Evolutionary conservation across 768 basidiomycete species (phyloP).

Genomic region (Serendipita vermifera): DNA sequence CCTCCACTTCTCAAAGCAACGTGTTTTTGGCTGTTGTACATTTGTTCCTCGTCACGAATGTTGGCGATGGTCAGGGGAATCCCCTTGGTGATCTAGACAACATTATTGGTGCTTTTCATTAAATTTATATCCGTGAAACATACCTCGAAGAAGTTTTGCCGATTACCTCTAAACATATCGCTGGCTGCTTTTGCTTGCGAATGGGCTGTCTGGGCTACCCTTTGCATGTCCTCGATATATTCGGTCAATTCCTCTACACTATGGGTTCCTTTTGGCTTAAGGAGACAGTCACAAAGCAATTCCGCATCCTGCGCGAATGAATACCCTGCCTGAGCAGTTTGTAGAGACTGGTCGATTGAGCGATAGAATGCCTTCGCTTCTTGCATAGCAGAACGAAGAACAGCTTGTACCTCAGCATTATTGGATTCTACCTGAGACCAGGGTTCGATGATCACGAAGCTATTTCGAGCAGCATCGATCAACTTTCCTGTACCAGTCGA

Average conservation of each 20-base stretch:
- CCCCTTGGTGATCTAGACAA: neutral
- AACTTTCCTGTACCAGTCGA: no score
- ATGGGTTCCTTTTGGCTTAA: neutral
- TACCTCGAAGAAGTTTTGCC: neutral
- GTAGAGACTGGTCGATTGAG: neutral
- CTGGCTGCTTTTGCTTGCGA: neutral
- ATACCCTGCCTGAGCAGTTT: neutral
- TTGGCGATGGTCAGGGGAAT: neutral
- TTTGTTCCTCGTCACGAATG: neutral
- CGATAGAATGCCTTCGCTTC: neutral
- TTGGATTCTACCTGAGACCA: no score
- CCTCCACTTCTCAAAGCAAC: neutral
- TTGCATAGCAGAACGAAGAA: neutral
- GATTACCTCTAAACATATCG: neutral
- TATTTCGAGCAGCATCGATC: no score
- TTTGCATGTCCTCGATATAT: neutral
- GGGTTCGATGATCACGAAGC: no score
- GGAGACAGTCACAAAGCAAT: neutral
- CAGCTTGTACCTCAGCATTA: neutral
- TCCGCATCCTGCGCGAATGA: neutral
- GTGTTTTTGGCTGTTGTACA: neutral
- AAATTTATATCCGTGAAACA: neutral
- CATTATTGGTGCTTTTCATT: neutral
- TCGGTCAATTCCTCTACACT: neutral
- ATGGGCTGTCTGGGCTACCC: neutral